A percentile compares a stretch with the other conserved stretches of the same genome.
Evolutionary conservation across 306 rosid species (phyloP).

Genomic region (Macrotyloma uniflorum): DNA sequence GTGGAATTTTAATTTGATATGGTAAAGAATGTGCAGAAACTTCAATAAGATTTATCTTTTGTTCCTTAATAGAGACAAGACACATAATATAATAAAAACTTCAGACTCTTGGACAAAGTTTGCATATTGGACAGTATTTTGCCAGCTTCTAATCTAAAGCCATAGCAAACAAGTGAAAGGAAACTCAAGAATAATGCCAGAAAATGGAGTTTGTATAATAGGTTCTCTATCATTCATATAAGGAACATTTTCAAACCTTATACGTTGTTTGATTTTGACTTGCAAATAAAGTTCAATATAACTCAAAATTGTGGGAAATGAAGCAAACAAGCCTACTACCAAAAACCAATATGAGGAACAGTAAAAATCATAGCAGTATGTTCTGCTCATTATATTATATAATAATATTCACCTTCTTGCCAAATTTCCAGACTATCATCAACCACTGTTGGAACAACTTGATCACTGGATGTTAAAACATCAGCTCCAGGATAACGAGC

Average conservation of each 20-base stretch:
- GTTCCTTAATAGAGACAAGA: slow-evolving; percentile 17
- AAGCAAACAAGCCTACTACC: not conserved
- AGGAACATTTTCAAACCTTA: slow-evolving; percentile 1
- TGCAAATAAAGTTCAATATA: not conserved
- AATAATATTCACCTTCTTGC: slow-evolving; percentile 68
- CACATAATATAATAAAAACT: not conserved
- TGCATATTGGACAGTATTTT: slow-evolving; percentile 2
- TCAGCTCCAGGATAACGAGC: slow-evolving; percentile 91
- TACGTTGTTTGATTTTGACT: slow-evolving; percentile 13
- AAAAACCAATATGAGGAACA: not conserved
- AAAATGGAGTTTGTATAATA: slow-evolving; percentile 23
- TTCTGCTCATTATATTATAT: not conserved
- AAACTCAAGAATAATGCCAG: slow-evolving; percentile 11
- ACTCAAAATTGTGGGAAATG: slow-evolving; percentile 6
- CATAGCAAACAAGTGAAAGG: not conserved
- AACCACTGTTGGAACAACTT: slow-evolving; percentile 82
- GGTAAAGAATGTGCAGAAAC: slow-evolving; percentile 2
- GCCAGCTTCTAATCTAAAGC: slow-evolving; percentile 23
- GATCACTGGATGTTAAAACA: slow-evolving; percentile 95
- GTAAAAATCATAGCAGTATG: slow-evolving; percentile 2
- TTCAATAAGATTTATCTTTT: not conserved
- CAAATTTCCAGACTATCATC: slow-evolving; percentile 89
- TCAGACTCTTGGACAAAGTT: not conserved
- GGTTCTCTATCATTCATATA: slow-evolving; percentile 25
- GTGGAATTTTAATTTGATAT: slow-evolving; percentile 22